These are phyloP conservation scores for Collybia sordida DNA, from an alignment of 768 basidiomycete genomes.

Conservation along the genomic window DNA sequence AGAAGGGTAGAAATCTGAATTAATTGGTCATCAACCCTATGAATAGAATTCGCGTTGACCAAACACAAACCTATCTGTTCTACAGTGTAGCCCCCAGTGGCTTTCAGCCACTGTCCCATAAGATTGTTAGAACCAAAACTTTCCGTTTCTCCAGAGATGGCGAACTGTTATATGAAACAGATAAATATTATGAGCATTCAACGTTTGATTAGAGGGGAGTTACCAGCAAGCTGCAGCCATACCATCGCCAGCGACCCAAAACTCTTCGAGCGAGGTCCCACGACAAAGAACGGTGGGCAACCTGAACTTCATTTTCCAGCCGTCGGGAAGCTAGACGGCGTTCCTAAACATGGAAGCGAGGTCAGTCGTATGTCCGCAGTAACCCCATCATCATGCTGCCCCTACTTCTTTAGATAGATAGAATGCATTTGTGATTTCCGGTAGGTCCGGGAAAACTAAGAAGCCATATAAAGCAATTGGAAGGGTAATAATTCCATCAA, in stretches of 20 bases:
- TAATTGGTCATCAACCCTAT: not conserved
- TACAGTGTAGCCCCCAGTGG: slow-evolving; percentile 59
- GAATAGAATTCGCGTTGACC: not conserved
- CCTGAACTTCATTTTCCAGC: slow-evolving; percentile 40
- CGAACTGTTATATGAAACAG: slow-evolving; percentile 42
- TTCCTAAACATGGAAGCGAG: slow-evolving; percentile 39
- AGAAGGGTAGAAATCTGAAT: slow-evolving; percentile 48
- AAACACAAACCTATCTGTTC: slow-evolving; percentile 53
- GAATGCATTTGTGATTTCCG: slow-evolving; percentile 59
- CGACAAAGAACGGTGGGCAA: slow-evolving; percentile 40
- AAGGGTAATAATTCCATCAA: slow-evolving; percentile 69
- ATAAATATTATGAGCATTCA: not conserved
- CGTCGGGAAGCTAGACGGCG: slow-evolving; percentile 52
- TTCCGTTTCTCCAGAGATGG: slow-evolving; percentile 65
- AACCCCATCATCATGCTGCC: not conserved
- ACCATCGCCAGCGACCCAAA: slow-evolving; percentile 65
- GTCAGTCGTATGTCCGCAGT: not conserved
- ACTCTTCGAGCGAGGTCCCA: slow-evolving; percentile 48
- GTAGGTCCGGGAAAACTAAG: slow-evolving; percentile 70
- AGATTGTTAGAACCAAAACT: slow-evolving; percentile 70
- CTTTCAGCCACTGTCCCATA: slow-evolving; percentile 72
- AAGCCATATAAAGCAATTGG: slow-evolving; percentile 75
- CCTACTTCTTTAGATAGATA: slow-evolving; percentile 60
- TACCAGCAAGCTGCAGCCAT: slow-evolving; percentile 64
- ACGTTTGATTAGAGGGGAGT: slow-evolving; percentile 12